Evolutionary conservation across 129 eudicot genomes (phyloP), one percentile per base, ranked within the genome.

Genomic region (Tagetes patula): DNA sequence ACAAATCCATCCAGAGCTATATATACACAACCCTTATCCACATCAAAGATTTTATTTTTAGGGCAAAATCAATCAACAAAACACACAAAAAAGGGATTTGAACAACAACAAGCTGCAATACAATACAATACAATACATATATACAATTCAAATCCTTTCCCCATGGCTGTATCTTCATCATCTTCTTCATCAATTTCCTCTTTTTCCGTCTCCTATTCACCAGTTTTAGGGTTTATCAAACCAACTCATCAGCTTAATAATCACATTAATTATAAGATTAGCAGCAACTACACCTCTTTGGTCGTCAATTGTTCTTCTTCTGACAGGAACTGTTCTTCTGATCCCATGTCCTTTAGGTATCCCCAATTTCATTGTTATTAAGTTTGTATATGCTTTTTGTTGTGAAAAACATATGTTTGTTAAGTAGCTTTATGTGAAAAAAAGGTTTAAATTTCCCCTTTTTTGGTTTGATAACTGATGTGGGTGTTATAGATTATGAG

Each of bases 321-420:
- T 73, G 82, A 79, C 32, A 55, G 31, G 78, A 77, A 75, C 65
- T 67, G 79, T 20, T 62, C 90, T 47, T 75, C 96, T 13, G 92
- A 88, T 77, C 74, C 89, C 58, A 53, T 74, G 82, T 53, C 86
- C 42, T 71, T 72, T 78, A 86, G 97, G 95, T 88, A 78, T 48
- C 64, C 42, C 54, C 47, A 56, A 14, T 39, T 46, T 48, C 20
- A 10, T 79, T 60, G 10, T 63, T 34, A 8, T 54, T n/a, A 40
- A 55, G 32, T 39, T 20, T 20, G 27, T 20, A 20, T 20, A 20
- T 20, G 27, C 27, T 20, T 20, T 20, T 3, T 63, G 49, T 36
- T 62, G 20, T 48, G 10, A 47, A 62, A 62, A 12, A 45, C n/a
- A 34, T 5, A 1, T 64, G 27, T 53, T 1, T 75, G 52, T 49